Percentiles rank a stretch among this genome's conserved stretches.
phyloP scores from a whole-genome alignment of 202 grass and related monocot species.

The Eragrostis tef region DNA sequence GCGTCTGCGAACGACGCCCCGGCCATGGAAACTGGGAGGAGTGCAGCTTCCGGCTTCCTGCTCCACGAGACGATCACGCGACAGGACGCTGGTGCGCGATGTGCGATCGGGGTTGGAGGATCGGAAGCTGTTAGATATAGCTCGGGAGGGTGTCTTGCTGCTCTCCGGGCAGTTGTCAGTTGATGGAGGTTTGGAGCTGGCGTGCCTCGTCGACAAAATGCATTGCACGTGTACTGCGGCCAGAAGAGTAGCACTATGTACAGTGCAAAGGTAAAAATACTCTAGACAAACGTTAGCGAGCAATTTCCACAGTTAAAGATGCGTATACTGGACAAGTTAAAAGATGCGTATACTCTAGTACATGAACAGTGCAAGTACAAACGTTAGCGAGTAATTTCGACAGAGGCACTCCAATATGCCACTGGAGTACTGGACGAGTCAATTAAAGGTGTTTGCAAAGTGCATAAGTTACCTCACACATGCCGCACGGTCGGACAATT shows the following conservation, averaged over 20 bases:
- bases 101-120: not conserved
- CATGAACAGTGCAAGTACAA: too few species aligned
- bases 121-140: conserved; percentile 3
- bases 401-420: too few species aligned
- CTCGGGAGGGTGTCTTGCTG: not conserved
- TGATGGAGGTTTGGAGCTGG: not conserved
- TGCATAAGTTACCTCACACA: not conserved
- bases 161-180: not conserved
- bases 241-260: not conserved
- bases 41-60: not conserved
- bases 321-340: too few species aligned
- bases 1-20: conserved; percentile 18
- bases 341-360: too few species aligned
- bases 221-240: not conserved
- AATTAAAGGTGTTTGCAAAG: too few species aligned
- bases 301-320: too few species aligned
- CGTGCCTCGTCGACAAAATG: not conserved
- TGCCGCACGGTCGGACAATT: not conserved
- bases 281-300: too few species aligned
- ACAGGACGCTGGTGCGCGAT: too few species aligned
- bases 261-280: not conserved
- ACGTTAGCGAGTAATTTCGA: too few species aligned
- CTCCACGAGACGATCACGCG: not conserved
- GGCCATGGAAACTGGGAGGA: conserved; percentile 39
- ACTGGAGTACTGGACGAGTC: too few species aligned